phyloP scores from a whole-genome alignment of 2,329 filamentous ascomycete genomes.

The Pseudocercospora cruenta region DNA sequence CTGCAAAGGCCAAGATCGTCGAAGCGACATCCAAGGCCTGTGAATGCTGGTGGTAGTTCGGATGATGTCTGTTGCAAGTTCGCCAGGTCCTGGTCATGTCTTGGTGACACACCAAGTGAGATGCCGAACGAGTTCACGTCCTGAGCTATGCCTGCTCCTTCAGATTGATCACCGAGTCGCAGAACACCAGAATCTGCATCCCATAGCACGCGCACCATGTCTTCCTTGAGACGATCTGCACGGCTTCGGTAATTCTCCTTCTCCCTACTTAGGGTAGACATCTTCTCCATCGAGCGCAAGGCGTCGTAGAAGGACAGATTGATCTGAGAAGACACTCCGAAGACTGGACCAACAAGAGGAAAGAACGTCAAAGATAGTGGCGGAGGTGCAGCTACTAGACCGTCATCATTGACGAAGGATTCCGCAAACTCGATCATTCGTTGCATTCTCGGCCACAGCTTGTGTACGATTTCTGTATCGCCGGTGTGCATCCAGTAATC shows the following conservation, averaged over 20 bases:
- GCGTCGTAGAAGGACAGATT: neutral
- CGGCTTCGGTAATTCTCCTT: neutral
- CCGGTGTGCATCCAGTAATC: constrained; percentile 20
- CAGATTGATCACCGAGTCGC: neutral
- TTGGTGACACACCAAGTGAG: neutral
- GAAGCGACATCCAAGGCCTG: neutral
- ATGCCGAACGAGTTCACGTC: neutral
- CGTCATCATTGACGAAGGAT: neutral
- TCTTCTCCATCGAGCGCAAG: neutral
- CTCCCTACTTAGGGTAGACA: neutral
- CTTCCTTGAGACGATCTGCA: neutral
- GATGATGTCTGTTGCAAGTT: neutral
- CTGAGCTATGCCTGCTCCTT: neutral
- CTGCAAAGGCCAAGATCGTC: neutral
- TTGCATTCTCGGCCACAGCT: constrained; percentile 5
- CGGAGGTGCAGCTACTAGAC: neutral
- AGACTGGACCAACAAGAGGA: neutral
- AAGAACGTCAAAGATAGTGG: constrained; percentile 3
- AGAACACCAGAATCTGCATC: neutral
- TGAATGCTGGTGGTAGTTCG: neutral
- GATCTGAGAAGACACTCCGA: neutral
- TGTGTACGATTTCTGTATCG: constrained; percentile 4
- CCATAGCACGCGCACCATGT: neutral
- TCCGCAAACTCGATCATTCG: neutral
- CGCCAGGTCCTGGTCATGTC: neutral